These are phyloP conservation scores for Heritiera littoralis DNA, from an alignment of 345 rosid species.

Conservation along the genomic window DNA sequence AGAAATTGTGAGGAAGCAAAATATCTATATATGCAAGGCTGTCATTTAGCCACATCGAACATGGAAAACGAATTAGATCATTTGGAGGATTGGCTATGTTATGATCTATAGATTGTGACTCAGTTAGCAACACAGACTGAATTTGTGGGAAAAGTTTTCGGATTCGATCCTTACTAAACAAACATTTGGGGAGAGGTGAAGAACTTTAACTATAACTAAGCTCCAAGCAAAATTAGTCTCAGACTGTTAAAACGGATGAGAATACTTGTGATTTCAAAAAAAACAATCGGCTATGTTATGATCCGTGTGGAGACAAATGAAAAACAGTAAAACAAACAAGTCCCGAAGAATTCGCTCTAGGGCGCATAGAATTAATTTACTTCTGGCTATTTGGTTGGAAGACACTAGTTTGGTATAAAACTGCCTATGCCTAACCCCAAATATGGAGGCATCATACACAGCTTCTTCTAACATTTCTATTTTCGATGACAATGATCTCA, in stretches of 20 bases:
- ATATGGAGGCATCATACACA: not conserved
- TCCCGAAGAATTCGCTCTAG: not conserved
- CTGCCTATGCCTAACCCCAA: not conserved
- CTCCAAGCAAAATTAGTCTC: no score
- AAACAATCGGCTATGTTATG: not conserved
- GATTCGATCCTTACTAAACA: no score
- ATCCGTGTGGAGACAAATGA: not conserved
- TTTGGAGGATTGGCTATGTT: not conserved
- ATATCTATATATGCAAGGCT: not conserved
- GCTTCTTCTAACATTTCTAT: not conserved
- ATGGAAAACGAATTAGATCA: not conserved
- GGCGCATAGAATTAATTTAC: not conserved
- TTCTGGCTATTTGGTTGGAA: not conserved
- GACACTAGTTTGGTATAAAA: not conserved
- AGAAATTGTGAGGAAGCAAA: not conserved
- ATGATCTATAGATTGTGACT: no score
- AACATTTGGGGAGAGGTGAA: no score
- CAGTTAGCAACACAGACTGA: no score
- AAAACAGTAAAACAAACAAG: not conserved
- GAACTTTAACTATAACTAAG: no score
- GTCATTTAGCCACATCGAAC: slow-evolving; percentile 12
- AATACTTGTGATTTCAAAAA: no score
- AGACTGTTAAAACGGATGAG: no score
- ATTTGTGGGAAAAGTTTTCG: no score
- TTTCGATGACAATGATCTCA: not conserved